phyloP scores from a whole-genome alignment of 2,329 filamentous ascomycete genomes.

The Colletotrichum cordylinicola region DNA sequence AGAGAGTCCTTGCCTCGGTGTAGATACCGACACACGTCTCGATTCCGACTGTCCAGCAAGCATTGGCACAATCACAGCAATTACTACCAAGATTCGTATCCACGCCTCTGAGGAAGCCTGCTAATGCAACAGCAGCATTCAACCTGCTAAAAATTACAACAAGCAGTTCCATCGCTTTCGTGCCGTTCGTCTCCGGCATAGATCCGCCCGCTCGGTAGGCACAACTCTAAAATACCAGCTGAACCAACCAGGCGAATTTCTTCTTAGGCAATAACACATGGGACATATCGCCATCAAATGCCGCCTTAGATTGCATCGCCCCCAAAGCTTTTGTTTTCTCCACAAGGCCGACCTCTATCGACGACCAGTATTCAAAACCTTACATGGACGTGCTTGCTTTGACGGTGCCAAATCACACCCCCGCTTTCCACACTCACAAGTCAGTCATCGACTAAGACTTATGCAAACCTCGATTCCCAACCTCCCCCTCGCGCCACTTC shows the following conservation, averaged over 20 bases:
- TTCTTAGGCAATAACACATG: not conserved
- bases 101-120: not conserved
- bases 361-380: not conserved
- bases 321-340: not conserved
- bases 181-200: not conserved
- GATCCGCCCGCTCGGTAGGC: not conserved
- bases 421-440: not conserved
- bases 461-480: not conserved
- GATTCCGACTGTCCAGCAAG: accelerated
- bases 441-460: no score
- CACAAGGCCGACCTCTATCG: not conserved
- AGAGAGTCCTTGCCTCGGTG: not conserved
- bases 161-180: not conserved
- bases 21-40: not conserved
- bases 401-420: not conserved
- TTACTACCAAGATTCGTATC: not conserved
- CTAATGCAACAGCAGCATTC: not conserved
- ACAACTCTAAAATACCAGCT: not conserved
- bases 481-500: not conserved
- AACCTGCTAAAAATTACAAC: not conserved
- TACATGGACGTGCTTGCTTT: not conserved
- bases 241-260: not conserved
- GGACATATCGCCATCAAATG: not conserved
- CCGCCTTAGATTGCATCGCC: not conserved
- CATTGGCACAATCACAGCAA: not conserved